A percentile compares a stretch with the other conserved stretches of the same genome.
phyloP scores from a whole-genome alignment of 2,329 filamentous ascomycete genomes.

The Ophiostoma fasciatum region DNA sequence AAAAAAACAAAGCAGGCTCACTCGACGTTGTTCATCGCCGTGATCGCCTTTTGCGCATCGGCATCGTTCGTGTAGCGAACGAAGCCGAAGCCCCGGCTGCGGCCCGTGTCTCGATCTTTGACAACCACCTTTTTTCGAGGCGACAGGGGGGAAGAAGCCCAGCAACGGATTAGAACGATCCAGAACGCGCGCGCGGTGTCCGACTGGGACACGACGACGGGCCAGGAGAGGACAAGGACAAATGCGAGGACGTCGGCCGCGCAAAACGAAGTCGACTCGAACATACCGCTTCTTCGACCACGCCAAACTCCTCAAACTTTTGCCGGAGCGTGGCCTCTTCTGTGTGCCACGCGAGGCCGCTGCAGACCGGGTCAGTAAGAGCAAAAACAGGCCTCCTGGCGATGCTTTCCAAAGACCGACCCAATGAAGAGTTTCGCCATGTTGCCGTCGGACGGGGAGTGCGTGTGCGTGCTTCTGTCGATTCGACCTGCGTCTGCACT shows the following conservation, averaged over 20 bases:
- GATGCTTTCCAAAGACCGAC: no score
- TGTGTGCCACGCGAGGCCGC: slow-evolving; percentile 97
- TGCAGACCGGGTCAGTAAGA: no score
- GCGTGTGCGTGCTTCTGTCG: no score
- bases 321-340: slow-evolving; percentile 73
- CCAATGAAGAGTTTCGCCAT: slow-evolving; percentile 51
- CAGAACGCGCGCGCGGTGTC: neutral
- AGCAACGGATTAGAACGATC: no score
- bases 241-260: no score
- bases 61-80: slow-evolving; percentile 70
- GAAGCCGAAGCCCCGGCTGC: slow-evolving; percentile 95
- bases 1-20: slow-evolving; percentile 29
- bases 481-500: no score
- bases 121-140: slow-evolving; percentile 97
- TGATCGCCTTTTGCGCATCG: slow-evolving; percentile 64
- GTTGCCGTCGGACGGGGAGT: no score
- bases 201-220: neutral
- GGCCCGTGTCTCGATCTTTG: slow-evolving; percentile 91
- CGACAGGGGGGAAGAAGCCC: no score
- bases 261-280: slow-evolving; percentile 1
- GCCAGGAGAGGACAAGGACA: no score
- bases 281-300: slow-evolving; percentile 90
- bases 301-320: slow-evolving; percentile 87
- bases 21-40: slow-evolving; percentile 79
- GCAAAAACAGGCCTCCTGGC: no score